Base-by-base conservation (phyloP, 2,329 filamentous ascomycete genomes). In the Trichoderma arundinaceum region DNA sequence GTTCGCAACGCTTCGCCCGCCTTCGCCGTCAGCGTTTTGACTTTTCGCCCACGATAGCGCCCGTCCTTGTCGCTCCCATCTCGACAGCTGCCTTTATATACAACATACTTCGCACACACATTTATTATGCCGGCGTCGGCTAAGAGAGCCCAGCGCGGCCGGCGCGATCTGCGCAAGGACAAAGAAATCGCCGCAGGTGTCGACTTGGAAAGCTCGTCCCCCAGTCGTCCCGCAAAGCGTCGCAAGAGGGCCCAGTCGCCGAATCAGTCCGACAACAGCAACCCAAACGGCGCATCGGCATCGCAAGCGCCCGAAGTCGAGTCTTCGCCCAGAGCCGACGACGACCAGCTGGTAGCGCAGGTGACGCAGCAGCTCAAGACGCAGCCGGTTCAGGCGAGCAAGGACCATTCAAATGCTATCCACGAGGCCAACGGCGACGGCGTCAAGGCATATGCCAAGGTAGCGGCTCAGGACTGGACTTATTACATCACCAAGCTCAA, bases 391-490 rank as follows among this genome's bases (percentile, higher is more conserved):
- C 84, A 89, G 70, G 88, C 86, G 46, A 85, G 83, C 74, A 83
- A 82, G 69, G 86, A 90, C 64, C 85, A 90, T 70, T 80, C 87
- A 64, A 90, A 91, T 74, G 78, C 83, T 51, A 85, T 88, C 63
- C 87, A 90, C 74, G 85, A 88, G 72, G 81, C 82, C 63, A 84
- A 86, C 68, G 82, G 82, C 46, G 84, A 88, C 46, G 86, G 86
- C 19, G 87, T 90, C 68, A 84, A 88, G 72, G 92, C 92, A 41
- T 95, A 92, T 76, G 92, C 91, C 64, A 94, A 94, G 79, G 89
- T 95, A 67, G 88, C 91, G 19, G 92, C 90, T 15, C 86, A 88
- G 69, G 90, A 92, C 74, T 95, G 92, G 92, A 93, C 91, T 9
- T 95, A 90, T 77, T 94, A 92, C 74, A 88, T 94, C 67, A 90